Evolutionary conservation across 2,329 filamentous ascomycete species (phyloP), one percentile per base, ranked within the genome.

Genomic region (Chrysosporium queenslandicum): DNA sequence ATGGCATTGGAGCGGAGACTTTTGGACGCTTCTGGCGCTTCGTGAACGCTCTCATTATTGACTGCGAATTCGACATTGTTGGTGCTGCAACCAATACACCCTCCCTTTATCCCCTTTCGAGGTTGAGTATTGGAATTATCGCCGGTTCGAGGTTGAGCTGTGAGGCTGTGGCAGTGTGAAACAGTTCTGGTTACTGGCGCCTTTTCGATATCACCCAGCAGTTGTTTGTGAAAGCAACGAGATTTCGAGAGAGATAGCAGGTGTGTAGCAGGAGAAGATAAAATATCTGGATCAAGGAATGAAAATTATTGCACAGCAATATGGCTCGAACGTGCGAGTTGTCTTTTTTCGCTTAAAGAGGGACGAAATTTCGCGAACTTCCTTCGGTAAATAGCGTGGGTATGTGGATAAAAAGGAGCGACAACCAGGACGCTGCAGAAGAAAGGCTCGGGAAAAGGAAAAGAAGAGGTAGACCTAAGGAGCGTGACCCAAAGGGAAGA

Each of bases 11-110:
- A 1, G 66, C 64, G 3, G 70, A 71, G 18, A 73, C 68, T 50
- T 74, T 70, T n/a, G 68, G 67, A 48, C 69, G 69, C 62, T 71
- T 74, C 57, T 63, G 64, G 63, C 73, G 73, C 63, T 68, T 73
- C 54, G 73, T 75, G 55, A 76, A 73, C 25, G 72, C 73, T 60
- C 73, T 65, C 29, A 64, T 63, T 42, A 68, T 59, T 47, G 69
- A 66, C 54, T 71, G 55, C 47, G 63, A 53, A 11, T 34, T 64
- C 46, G 69, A 66, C 67, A 70, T 71, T 55, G 29, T 3, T 23
- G 14, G 6, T 29, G 40, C 9, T 40, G 37, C 37, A 20, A 16
- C 5, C 6, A 30, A 30, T 30, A n/a, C n/a, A n/a, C n/a, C n/a
- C n/a, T n/a, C n/a, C n/a, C n/a, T n/a, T n/a, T n/a, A 36, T 36